Evolutionary conservation across 2,329 filamentous ascomycete species (phyloP).

Genomic region (Huntiella moniliformis): DNA sequence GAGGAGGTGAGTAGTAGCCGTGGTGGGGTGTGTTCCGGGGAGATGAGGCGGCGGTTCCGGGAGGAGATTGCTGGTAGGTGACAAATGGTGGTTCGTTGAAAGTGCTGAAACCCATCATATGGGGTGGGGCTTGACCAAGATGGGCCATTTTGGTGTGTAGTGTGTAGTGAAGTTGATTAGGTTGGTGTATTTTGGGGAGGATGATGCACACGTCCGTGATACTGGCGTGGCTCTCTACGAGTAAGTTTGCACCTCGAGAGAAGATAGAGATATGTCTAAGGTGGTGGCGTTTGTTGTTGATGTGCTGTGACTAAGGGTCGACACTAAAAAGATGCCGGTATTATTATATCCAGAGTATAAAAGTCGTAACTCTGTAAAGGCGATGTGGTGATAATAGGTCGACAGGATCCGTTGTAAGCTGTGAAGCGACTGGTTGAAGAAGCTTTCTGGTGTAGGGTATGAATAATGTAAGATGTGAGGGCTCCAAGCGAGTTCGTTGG

Average conservation of each 20-base stretch:
- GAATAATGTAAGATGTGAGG: background rate
- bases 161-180: background rate
- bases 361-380: too few species aligned
- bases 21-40: slow-evolving; percentile 5
- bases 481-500: background rate
- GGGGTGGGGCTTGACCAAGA: slow-evolving; percentile 6
- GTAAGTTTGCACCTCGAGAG: background rate
- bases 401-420: too few species aligned
- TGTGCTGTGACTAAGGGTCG: too few species aligned
- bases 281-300: background rate
- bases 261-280: background rate
- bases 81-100: background rate
- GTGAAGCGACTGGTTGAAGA: too few species aligned
- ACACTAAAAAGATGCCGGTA: too few species aligned
- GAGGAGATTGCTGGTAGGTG: slow-evolving; percentile 5
- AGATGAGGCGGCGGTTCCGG: slow-evolving; percentile 6
- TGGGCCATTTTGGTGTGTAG: slow-evolving; percentile 2
- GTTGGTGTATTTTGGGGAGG: background rate
- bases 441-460: background rate
- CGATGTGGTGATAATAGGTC: too few species aligned
- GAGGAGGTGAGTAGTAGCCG: slow-evolving; percentile 1
- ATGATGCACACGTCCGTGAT: background rate
- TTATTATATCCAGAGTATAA: too few species aligned
- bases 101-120: background rate
- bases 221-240: background rate